Percentiles rank a stretch among this genome's conserved stretches.
Evolutionary conservation across 2,329 filamentous ascomycete genomes (phyloP).

Genomic region (Claviceps monticola): DNA sequence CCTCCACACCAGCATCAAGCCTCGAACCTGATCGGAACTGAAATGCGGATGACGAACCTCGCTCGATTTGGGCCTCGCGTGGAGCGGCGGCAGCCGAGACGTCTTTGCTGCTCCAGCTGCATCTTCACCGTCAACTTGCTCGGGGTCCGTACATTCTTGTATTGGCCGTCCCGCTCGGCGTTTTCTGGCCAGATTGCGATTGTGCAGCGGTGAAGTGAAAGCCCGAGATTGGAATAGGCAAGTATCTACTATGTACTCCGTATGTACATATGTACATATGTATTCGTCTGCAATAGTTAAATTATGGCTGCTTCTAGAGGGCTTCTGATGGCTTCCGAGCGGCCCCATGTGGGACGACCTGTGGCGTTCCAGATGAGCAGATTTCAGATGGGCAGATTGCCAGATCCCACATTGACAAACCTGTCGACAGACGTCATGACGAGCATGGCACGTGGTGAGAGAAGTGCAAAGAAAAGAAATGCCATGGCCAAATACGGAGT

Average conservation of each 20-base stretch:
- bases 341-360: constrained; percentile 2
- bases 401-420: constrained; percentile 1
- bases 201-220: too few species aligned
- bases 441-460: constrained; percentile 1
- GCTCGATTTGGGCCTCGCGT: neutral
- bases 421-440: constrained; percentile 4
- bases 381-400: constrained; percentile 6
- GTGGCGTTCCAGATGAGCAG: constrained; percentile 1
- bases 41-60: constrained; percentile 1
- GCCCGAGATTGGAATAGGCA: too few species aligned
- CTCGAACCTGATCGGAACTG: constrained; percentile 1
- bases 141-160: neutral
- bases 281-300: too few species aligned
- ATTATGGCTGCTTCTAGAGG: constrained; percentile 3
- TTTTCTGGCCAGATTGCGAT: too few species aligned
- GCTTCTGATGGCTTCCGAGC: constrained; percentile 5
- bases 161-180: neutral
- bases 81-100: neutral
- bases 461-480: constrained; percentile 1
- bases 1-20: neutral
- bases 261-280: too few species aligned
- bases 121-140: neutral
- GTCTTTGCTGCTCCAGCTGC: neutral
- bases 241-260: too few species aligned
- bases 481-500: neutral